Percentiles rank a stretch among this genome's conserved stretches.
Evolutionary conservation across 176 grass and related monocot genomes (phyloP).

Genomic region (Lolium rigidum): DNA sequence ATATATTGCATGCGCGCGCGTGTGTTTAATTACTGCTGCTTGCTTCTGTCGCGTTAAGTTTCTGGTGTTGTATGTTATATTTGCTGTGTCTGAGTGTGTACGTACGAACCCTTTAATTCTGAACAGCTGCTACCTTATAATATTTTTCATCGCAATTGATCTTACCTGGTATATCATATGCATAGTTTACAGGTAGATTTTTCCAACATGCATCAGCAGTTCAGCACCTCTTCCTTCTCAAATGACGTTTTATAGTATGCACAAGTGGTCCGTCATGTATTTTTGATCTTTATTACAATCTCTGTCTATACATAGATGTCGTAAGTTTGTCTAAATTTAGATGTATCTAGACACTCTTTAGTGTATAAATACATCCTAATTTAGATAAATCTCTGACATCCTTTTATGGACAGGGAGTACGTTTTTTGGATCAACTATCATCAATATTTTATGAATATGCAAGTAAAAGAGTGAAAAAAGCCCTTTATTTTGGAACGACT

Average conservation of each 20-base stretch:
- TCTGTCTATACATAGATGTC: no score
- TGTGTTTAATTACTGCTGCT: slow-evolving; percentile 23
- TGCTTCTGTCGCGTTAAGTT: slow-evolving; percentile 7
- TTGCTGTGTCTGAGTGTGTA: slow-evolving; percentile 32
- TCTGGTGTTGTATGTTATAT: slow-evolving; percentile 18
- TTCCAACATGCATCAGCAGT: neutral
- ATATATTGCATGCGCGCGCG: slow-evolving; percentile 19
- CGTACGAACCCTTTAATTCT: slow-evolving; percentile 44
- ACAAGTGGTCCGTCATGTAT: no score
- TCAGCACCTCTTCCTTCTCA: neutral
- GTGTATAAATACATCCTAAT: no score
- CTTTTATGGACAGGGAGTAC: no score
- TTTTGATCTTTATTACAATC: no score
- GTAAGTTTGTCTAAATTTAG: no score
- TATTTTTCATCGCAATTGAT: slow-evolving; percentile 19
- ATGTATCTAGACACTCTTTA: no score
- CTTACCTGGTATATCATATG: neutral
- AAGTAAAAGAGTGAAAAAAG: neutral
- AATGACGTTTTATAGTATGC: neutral
- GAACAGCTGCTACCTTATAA: slow-evolving; percentile 38
- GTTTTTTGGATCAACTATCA: no score
- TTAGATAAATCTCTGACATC: no score
- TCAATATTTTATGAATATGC: neutral
- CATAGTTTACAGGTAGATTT: slow-evolving; percentile 2
- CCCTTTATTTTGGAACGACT: no score